Evolutionary conservation across 116 monocot genomes (phyloP).

Genomic region (Iris pallida): DNA sequence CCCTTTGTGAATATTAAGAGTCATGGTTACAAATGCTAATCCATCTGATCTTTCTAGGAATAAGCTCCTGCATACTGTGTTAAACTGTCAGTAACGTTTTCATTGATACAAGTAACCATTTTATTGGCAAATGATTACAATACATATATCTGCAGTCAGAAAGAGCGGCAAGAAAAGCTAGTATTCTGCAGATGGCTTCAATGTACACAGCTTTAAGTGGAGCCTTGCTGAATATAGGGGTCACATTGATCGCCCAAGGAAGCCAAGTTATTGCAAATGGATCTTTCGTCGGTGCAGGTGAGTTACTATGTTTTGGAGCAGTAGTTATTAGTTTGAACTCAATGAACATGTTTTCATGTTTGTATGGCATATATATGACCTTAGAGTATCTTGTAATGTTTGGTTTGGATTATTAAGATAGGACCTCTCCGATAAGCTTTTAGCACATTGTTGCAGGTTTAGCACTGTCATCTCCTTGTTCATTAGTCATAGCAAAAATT

Average conservation of each 20-base stretch:
- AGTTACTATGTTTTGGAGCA: neutral
- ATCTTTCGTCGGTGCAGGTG: slow-evolving; percentile 86
- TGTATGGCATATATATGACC: no score
- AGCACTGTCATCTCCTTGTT: no score
- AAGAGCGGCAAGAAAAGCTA: slow-evolving; percentile 83
- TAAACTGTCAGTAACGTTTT: no score
- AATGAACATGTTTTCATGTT: no score
- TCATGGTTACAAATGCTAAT: neutral
- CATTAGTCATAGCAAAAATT: no score
- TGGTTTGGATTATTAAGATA: no score
- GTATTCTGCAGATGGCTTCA: slow-evolving; percentile 87
- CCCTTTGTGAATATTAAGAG: no score
- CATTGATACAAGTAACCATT: no score
- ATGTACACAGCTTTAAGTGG: slow-evolving; percentile 83
- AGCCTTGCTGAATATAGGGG: slow-evolving; percentile 74
- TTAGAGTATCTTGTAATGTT: no score
- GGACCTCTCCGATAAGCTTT: no score
- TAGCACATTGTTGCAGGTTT: no score
- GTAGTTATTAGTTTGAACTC: neutral
- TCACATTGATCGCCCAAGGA: slow-evolving; percentile 70
- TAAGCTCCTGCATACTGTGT: neutral
- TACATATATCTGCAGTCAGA: slow-evolving; percentile 58
- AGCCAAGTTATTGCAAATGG: slow-evolving; percentile 67
- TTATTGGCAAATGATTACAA: slow-evolving; percentile 2
- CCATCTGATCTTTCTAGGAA: slow-evolving; percentile 1